A percentile compares a stretch with the other conserved stretches of the same genome.
These are phyloP conservation scores for Phytophthora tubulina DNA, from an alignment of 352 stramenopile genomes.

Conservation along the genomic window DNA sequence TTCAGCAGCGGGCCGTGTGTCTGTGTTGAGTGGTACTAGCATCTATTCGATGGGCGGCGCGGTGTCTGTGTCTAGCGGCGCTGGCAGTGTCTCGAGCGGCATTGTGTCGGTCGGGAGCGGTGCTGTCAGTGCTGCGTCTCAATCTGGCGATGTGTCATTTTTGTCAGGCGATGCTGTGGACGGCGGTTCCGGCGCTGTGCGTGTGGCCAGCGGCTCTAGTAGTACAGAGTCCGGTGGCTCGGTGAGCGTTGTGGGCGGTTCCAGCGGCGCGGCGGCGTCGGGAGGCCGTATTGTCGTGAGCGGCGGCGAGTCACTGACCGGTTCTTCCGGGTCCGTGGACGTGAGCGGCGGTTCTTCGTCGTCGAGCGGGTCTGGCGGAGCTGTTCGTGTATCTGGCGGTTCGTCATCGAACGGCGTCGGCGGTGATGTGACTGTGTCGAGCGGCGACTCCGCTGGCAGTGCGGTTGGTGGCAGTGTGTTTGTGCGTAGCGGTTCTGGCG, in stretches of 20 bases:
- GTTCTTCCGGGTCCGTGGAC: constrained; percentile 19
- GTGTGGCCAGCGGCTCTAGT: constrained; percentile 23
- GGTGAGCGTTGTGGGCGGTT: constrained; percentile 30
- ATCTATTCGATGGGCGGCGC: background rate
- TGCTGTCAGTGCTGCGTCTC: background rate
- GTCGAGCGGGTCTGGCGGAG: constrained; percentile 22
- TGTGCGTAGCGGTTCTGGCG: constrained; percentile 33
- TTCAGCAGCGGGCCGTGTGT: background rate
- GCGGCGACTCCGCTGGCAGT: constrained; percentile 19
- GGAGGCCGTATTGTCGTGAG: constrained; percentile 16
- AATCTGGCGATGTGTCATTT: background rate
- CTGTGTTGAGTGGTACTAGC: background rate
- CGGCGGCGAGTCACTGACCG: constrained; percentile 9
- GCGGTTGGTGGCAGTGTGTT: constrained; percentile 22
- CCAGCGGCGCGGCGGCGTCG: constrained; percentile 12
- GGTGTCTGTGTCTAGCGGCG: background rate
- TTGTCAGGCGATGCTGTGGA: background rate
- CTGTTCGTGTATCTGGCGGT: constrained; percentile 26
- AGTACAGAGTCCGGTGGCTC: constrained; percentile 13
- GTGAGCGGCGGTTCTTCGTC: constrained; percentile 28
- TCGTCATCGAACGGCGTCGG: constrained; percentile 35
- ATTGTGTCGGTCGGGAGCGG: background rate
- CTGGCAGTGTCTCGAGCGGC: background rate
- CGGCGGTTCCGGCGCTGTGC: background rate
- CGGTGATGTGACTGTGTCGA: constrained; percentile 37